Conservation (phyloP, 202 grass and related monocot genomes). For the Dendrocalamus latiflorus region DNA sequence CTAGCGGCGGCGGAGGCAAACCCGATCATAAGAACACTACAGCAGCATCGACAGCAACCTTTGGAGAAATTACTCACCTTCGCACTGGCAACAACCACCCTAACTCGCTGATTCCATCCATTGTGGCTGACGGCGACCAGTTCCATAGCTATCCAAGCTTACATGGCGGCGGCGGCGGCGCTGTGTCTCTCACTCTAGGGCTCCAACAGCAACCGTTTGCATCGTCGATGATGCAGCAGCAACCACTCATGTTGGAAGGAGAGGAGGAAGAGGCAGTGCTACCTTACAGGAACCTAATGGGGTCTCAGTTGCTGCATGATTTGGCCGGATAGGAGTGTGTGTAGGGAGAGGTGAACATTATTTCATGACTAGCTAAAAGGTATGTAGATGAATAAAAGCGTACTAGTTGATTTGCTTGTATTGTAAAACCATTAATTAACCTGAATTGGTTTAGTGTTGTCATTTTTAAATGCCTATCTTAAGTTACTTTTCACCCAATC, state of each 20-base stretch:
- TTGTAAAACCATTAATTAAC: not conserved
- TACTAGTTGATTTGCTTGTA: not conserved
- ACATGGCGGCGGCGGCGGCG: not conserved
- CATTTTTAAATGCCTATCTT: not conserved
- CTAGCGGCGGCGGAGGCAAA: not conserved
- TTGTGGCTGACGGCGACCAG: not conserved
- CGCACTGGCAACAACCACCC: not conserved
- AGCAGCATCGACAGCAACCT: not conserved
- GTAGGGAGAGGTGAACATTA: not conserved
- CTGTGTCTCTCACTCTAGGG: constrained; percentile 57
- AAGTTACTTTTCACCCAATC: too few species aligned
- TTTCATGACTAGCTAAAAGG: not conserved
- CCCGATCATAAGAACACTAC: not conserved
- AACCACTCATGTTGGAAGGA: constrained; percentile 21
- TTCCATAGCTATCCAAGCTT: not conserved
- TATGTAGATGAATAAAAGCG: not conserved
- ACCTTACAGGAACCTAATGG: constrained; percentile 55
- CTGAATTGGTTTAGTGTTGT: not conserved
- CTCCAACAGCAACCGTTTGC: constrained; percentile 47
- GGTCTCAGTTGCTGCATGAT: constrained; percentile 58
- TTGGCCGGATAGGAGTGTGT: constrained; percentile 8
- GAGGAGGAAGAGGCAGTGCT: constrained; percentile 5
- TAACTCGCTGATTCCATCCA: constrained; percentile 17
- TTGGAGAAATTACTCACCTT: not conserved
- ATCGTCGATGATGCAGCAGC: constrained; percentile 4